These are phyloP conservation scores for Nepenthes mirabilis DNA, from an alignment of 148 eudicot genomes.

Conservation along the genomic window DNA sequence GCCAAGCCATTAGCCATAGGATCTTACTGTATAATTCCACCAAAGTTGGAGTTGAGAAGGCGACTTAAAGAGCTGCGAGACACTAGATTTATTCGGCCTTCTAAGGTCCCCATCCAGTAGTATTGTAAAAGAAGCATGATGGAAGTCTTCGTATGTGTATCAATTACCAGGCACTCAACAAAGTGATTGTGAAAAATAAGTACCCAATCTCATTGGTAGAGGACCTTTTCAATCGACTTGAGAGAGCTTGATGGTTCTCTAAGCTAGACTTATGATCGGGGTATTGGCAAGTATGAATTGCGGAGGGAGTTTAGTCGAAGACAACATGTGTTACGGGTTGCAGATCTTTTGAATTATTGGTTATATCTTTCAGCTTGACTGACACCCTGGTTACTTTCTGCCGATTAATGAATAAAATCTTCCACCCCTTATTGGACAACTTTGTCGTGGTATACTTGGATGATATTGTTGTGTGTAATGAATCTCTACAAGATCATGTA, in stretches of 20 bases:
- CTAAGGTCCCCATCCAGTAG: not conserved
- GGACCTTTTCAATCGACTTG: slow-evolving; percentile 2
- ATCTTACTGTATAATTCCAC: not conserved
- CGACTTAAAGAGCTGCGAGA: not conserved
- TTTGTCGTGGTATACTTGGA: too few relatives aligned
- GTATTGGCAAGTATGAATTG: slow-evolving; percentile 3
- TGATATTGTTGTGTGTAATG: too few relatives aligned
- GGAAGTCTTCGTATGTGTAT: slow-evolving; percentile 1
- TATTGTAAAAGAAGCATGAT: slow-evolving; percentile 1
- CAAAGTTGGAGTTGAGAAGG: not conserved
- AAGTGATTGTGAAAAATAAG: slow-evolving; percentile 1
- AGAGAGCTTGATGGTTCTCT: not conserved
- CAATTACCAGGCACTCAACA: not conserved
- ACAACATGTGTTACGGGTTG: not conserved
- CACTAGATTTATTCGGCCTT: not conserved
- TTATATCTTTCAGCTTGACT: not conserved
- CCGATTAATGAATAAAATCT: not conserved
- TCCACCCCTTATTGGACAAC: too few relatives aligned
- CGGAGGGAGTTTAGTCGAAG: not conserved
- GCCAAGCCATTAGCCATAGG: not conserved
- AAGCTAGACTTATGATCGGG: not conserved
- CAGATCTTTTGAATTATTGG: not conserved
- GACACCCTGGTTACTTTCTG: not conserved
- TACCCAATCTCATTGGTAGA: not conserved
- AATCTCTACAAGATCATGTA: too few relatives aligned